These are phyloP conservation scores for Aphanomyces euteiches DNA, from an alignment of 352 stramenopile species.

Conservation along the genomic window DNA sequence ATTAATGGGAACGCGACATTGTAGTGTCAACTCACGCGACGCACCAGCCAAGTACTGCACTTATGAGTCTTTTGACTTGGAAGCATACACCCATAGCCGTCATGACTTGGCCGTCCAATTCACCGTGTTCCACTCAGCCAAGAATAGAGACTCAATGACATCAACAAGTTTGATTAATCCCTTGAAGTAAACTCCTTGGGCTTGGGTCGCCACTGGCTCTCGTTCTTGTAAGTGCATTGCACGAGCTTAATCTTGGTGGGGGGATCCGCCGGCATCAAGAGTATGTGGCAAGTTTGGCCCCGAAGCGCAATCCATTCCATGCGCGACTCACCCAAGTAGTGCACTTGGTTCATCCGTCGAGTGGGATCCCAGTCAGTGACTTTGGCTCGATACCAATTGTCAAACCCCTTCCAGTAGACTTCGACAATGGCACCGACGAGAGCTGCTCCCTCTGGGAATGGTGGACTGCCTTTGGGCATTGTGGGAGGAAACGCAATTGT, in stretches of 20 bases:
- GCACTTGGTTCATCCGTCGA: constrained; percentile 65
- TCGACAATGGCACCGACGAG: constrained; percentile 71
- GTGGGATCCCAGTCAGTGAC: constrained; percentile 64
- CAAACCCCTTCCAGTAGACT: constrained; percentile 59
- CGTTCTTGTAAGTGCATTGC: constrained; percentile 48
- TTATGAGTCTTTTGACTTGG: no score
- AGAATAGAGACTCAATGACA: no score
- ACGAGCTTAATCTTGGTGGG: constrained; percentile 58
- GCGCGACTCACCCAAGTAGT: constrained; percentile 52
- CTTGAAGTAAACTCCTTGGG: constrained; percentile 48
- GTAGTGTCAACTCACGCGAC: no score
- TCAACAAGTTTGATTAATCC: not conserved
- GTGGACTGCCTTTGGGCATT: constrained; percentile 36
- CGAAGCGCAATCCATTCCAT: constrained; percentile 58
- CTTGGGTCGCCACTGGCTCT: constrained; percentile 69
- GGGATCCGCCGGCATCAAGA: constrained; percentile 61
- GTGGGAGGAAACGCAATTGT: not conserved
- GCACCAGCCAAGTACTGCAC: no score
- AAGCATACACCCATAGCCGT: no score
- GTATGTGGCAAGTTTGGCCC: constrained; percentile 57
- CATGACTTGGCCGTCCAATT: no score
- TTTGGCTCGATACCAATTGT: constrained; percentile 63
- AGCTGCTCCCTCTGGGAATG: constrained; percentile 47
- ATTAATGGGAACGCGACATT: no score
- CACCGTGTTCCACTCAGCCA: no score